Evolutionary conservation across 768 basidiomycete species (phyloP), one percentile per base, ranked within the genome.

Genomic region (Termitomyces sp.): DNA sequence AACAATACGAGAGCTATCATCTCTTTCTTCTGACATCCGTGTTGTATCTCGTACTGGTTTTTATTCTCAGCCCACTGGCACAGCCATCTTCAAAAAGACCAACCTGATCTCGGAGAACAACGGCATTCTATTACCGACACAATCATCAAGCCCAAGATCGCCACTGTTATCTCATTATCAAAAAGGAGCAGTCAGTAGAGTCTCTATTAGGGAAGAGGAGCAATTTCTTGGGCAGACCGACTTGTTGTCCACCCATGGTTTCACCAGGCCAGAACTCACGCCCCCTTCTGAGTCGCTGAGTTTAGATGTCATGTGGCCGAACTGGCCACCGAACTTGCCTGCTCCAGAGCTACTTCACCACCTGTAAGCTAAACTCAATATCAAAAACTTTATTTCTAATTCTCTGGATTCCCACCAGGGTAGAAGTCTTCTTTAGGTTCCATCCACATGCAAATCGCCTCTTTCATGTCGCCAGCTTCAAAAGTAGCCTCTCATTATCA

Each of bases 371-470:
- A 25, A 39, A 38, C n/a, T 41, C 50, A 23, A 22, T 38, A 29
- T 47, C 22, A 50, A 7, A 33, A 35, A 43, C 27, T 54, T 45
- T 46, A 43, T 33, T 47, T 18, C 16, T 36, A n/a, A 22, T 48
- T 41, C 27, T 15, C 36, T 23, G 20, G 22, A 52, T 53, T 25
- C 31, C 40, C 22, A 44, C 27, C 31, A 54, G 87, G 42, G 81
- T 91, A 50, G 88, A 91, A 32, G 82, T 83, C 2, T 95, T 93
- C 70, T 94, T 94, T 67, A 74, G 77, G 11, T 87, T 83, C 62
- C 86, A 89, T 45, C 90, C 89, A 12, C 85, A 89, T 59, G 84
- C 88, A 3, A 75, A 77, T 54, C 83, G 86, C 33, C 72, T 94
- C 25, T 76, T 95, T 56, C 88, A 92, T 68, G 74, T 70, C 3